Percentiles rank a stretch among this genome's conserved stretches.
Evolutionary conservation across 768 basidiomycete genomes (phyloP).

Genomic region (Tricholoma flavovirens): DNA sequence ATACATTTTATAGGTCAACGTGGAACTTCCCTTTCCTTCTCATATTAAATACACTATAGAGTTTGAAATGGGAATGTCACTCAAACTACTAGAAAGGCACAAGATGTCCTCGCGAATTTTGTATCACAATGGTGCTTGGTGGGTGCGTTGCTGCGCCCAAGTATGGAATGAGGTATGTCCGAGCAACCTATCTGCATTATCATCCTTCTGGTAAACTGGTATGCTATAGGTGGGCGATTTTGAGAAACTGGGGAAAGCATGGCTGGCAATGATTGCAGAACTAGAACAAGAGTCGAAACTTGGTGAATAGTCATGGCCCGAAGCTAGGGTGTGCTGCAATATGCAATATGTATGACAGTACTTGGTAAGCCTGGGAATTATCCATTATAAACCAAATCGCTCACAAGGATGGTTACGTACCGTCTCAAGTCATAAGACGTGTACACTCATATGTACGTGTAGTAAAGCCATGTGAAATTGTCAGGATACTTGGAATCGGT

Average conservation of each 20-base stretch:
- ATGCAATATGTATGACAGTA: no score
- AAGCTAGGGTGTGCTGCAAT: no score
- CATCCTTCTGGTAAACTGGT: neutral
- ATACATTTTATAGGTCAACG: neutral
- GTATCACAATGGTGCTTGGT: conserved; percentile 33
- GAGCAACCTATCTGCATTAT: neutral
- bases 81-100: conserved; percentile 23
- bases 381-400: no score
- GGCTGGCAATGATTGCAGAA: conserved; percentile 31
- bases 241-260: conserved; percentile 32
- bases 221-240: conserved; percentile 34
- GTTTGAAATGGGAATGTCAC: conserved; percentile 20
- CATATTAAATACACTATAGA: conserved; percentile 13
- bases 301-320: neutral
- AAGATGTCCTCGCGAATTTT: conserved; percentile 29
- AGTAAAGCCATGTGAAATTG: no score
- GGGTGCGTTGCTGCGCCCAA: conserved; percentile 36
- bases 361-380: no score
- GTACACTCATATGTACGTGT: no score
- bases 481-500: no score
- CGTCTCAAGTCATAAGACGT: no score
- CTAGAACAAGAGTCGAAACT: conserved; percentile 22
- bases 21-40: conserved; percentile 24
- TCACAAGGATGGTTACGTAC: no score
- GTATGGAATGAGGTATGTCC: conserved; percentile 32